Evolutionary conservation across 2,329 filamentous ascomycete species (phyloP), one percentile per base, ranked within the genome.

Genomic region (Stemphylium beticola): DNA sequence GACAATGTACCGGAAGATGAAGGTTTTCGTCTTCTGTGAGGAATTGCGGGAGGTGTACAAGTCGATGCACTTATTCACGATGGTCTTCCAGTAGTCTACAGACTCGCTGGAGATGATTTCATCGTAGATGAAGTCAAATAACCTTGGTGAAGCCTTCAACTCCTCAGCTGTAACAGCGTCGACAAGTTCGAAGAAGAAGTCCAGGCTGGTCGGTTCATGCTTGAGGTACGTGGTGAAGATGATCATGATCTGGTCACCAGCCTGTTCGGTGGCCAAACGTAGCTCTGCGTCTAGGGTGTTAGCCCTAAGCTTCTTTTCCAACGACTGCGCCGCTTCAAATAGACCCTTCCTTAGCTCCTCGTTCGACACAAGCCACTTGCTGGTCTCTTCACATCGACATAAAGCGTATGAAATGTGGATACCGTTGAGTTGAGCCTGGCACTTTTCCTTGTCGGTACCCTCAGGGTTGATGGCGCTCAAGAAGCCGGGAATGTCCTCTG

Each of bases 1-100:
- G 61, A 97, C 91, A 29, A 99, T 84, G 73, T 96, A 88, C 72
- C 92, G 92, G 71, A 99, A 87, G 32, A 96, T 81, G 74, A 96
- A 99, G 47, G 92, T 90, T 76, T 99, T 99, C 39, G 91, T 91
- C 78, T 90, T 93, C 75, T 97, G 95, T 0, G 90, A 87, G 11
- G 88, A 90, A 40, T 82, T 85, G 69, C 89, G 91, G 44, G 87
- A 85, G 6, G 90, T 88, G 73, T 97, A 99, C 0, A 92, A 81
- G 52, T 98, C 93, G 41, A 99, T 84, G 68, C 92, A 96, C 49
- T 91, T 89, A 67, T 93, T 85, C 37, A 98, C 84, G 2, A 96
- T 83, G 4, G 86, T 85, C 65, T 89, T 91, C 83, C 92, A 93
- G 69, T 93, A 95, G 14, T 96, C 92, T 20, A 95, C 85, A 0